These are phyloP conservation scores for Ramichloridium luteum DNA, from an alignment of 2,329 filamentous ascomycete genomes.

Conservation along the genomic window DNA sequence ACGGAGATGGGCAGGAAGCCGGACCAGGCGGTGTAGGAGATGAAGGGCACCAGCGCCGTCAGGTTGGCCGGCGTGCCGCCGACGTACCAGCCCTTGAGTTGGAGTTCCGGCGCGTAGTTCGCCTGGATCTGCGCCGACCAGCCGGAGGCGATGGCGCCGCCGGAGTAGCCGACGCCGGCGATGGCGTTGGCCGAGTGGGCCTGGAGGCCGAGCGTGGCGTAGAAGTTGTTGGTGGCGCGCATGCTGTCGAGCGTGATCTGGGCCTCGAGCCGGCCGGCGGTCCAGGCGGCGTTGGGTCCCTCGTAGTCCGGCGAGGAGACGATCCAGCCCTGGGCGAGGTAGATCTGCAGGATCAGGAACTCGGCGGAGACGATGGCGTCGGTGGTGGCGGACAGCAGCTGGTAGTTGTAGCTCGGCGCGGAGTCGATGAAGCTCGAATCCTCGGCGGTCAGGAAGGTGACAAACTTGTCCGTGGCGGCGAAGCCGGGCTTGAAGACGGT, in stretches of 20 bases:
- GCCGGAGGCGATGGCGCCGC: conserved; percentile 40
- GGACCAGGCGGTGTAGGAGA: conserved; percentile 5
- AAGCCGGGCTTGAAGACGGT: conserved; percentile 17
- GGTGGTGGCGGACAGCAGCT: conserved; percentile 13
- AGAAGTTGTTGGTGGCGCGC: conserved; percentile 27
- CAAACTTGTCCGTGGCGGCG: conserved; percentile 17
- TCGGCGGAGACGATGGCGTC: conserved; percentile 15
- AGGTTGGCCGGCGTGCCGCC: conserved; percentile 38
- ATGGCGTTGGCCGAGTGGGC: conserved; percentile 16
- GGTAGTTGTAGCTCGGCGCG: conserved; percentile 29
- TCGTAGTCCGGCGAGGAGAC: conserved; percentile 33
- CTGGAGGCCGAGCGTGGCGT: conserved; percentile 16
- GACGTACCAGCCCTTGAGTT: conserved; percentile 36
- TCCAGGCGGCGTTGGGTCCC: conserved; percentile 20
- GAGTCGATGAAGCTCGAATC: conserved; percentile 18
- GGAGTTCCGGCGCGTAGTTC: conserved; percentile 42
- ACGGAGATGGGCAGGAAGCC: conserved; percentile 20
- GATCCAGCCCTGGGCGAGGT: conserved; percentile 16
- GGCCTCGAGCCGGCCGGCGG: conserved; percentile 28
- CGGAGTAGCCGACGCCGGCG: conserved; percentile 44
- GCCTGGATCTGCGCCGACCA: conserved; percentile 41
- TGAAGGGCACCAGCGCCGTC: conserved; percentile 16
- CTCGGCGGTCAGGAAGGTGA: conserved; percentile 21
- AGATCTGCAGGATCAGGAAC: conserved; percentile 13
- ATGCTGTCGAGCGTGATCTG: conserved; percentile 32